phyloP scores from a whole-genome alignment of 371 early-diverging fungal species.

The Cokeromyces recurvatus region DNA sequence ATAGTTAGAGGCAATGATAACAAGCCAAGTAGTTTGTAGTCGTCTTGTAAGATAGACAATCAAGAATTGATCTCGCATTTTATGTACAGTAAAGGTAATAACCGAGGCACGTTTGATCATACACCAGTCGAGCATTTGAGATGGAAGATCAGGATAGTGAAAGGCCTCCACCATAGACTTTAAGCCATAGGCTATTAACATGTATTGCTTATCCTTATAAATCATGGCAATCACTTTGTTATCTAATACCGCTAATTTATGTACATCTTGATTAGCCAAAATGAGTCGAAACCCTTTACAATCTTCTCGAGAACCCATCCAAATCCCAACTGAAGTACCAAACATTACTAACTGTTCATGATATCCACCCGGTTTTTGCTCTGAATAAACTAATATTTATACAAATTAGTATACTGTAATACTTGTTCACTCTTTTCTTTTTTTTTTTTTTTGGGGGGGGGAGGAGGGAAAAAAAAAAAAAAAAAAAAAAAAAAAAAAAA shows the following conservation, averaged over 20 bases:
- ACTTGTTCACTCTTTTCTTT: too few relatives aligned
- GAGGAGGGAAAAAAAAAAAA: too few relatives aligned
- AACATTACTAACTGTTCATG: conserved; percentile 1
- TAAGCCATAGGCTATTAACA: conserved; percentile 13
- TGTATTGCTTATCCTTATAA: conserved; percentile 3
- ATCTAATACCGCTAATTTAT: conserved; percentile 16
- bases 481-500: too few relatives aligned
- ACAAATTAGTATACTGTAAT: too few relatives aligned
- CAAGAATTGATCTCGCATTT: conserved; percentile 7
- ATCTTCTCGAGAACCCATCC: conserved; percentile 20
- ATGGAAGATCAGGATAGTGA: neutral
- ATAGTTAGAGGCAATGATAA: conserved; percentile 1
- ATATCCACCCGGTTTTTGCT: neutral
- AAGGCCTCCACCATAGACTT: neutral
- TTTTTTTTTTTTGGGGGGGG: too few relatives aligned
- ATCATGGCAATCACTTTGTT: conserved; percentile 12
- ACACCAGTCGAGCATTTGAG: neutral
- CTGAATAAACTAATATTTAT: neutral
- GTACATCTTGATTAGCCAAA: conserved; percentile 15
- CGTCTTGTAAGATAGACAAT: conserved; percentile 10
- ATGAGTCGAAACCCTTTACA: conserved; percentile 9
- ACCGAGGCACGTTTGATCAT: conserved; percentile 10
- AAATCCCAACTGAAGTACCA: conserved; percentile 27
- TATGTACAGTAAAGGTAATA: conserved; percentile 11
- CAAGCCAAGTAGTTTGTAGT: conserved; percentile 8